Percentiles rank a stretch among this genome's conserved stretches.
Evolutionary conservation across 2,329 filamentous ascomycete genomes (phyloP).

Genomic region (Teratosphaeria nubilosa): DNA sequence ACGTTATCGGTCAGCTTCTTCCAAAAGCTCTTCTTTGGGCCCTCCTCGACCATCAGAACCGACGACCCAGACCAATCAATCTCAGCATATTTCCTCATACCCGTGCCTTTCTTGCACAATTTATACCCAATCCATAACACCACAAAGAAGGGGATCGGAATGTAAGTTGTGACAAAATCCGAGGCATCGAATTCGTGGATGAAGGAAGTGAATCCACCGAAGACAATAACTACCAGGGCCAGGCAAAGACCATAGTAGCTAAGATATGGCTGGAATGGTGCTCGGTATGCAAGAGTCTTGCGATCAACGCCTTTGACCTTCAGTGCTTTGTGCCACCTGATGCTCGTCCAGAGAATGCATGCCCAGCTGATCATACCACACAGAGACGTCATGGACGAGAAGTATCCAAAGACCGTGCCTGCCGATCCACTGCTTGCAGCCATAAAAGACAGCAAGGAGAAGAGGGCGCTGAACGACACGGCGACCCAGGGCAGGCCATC

Average conservation of each 20-base stretch:
- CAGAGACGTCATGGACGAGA: neutral
- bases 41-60: neutral
- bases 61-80: neutral
- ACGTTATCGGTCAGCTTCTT: neutral
- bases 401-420: neutral
- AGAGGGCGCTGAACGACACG: neutral
- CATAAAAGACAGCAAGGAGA: constrained; percentile 1
- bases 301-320: constrained; percentile 43
- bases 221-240: constrained; percentile 60
- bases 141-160: neutral
- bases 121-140: neutral
- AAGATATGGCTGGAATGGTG: constrained; percentile 46
- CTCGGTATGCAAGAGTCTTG: constrained; percentile 46
- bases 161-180: neutral
- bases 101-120: neutral
- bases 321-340: constrained; percentile 43
- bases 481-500: constrained; percentile 2
- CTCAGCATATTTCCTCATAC: neutral
- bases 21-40: neutral
- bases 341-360: constrained; percentile 1
- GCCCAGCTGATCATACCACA: constrained; percentile 1
- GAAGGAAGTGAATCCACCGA: constrained; percentile 54
- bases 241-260: constrained; percentile 45
- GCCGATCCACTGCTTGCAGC: neutral
- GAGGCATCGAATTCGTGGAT: neutral